Base-by-base conservation (phyloP, 768 basidiomycete species). In the Macrolepiota dolichaula region DNA sequence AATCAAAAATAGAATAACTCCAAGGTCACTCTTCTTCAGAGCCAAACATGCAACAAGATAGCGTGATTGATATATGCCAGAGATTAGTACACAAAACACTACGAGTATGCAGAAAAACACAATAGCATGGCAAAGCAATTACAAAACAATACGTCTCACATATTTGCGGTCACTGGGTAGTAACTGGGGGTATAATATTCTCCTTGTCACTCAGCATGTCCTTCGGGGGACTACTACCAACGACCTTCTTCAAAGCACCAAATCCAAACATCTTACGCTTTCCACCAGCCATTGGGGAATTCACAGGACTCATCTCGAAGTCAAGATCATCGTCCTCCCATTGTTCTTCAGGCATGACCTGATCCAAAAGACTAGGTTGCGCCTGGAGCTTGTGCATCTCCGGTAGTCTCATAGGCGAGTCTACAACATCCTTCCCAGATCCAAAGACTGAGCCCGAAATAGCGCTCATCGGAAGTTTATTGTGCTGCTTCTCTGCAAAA, bases 321-420 rank as follows among this genome's bases (percentile, higher is more conserved):
- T 72, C 72, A 1, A 79, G 38, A 66, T 72, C 79, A 69, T 84
- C 85, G 62, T 72, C 66, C 32, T 71, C 75, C 78, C 76, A 83
- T n/a, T 80, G 79, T 52, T 83, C 82, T 64, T 85, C 84, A 27
- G 81, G 83, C 71, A 77, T 80, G 65, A 72, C 80, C 68, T 87
- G 84, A 67, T 86, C 86, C 64, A 87, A 67, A 65, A 87, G 68
- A 64, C 82, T 84, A 29, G 76, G 82, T 50, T 82, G 80, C 36
- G 69, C 66, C 54, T 73, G 76, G 19, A 68, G 62, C 5, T 57
- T 59, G 7, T 63, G 55, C 58, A 79, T 52, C 56, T 79, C 77
- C 50, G 29, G 29, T 32, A 85, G 67, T 13, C 84, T 81, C 59
- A 86, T 68, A 1, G 88, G 87, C 15, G 86, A 86, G 37, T 75